A percentile compares a stretch with the other conserved stretches of the same genome.
Conservation (phyloP, 2,329 filamentous ascomycete species). For the Leptographium wingfieldii region DNA sequence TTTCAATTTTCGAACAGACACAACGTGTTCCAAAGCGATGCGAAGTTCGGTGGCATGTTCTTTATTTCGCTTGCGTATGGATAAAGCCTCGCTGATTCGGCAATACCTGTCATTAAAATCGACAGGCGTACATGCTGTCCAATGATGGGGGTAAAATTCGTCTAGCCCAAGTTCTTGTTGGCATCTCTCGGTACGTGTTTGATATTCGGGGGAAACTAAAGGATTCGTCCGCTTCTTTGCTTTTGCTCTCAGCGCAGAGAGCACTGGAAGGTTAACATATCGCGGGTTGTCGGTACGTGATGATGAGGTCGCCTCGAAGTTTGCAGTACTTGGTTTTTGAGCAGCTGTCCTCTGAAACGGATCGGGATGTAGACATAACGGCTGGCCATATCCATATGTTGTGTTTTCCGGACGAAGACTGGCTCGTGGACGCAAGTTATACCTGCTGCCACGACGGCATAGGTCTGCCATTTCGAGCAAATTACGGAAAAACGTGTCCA, state of each 20-base stretch:
- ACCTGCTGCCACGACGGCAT: no score
- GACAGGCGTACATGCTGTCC: neutral
- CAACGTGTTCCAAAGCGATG: neutral
- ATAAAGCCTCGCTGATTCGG: neutral
- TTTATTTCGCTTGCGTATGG: neutral
- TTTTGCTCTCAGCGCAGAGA: no score
- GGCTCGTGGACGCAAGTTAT: no score
- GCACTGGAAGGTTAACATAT: no score
- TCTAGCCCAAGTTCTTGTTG: neutral
- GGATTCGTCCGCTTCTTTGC: neutral
- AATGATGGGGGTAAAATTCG: neutral
- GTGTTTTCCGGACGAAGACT: neutral
- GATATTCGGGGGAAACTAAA: neutral
- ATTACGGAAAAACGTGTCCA: neutral
- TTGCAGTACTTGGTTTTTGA: neutral
- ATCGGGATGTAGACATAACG: neutral
- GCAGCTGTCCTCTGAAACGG: neutral
- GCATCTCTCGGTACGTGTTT: neutral
- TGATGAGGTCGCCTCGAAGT: no score
- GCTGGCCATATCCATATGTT: neutral
- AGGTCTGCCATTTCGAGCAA: neutral
- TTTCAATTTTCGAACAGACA: neutral
- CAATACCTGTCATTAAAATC: neutral
- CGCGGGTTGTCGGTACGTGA: no score
- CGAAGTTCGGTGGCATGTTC: neutral